Evolutionary conservation across 495 filamentous ascomycete genomes (phyloP).

Genomic region (Trichoderma erinaceum): DNA sequence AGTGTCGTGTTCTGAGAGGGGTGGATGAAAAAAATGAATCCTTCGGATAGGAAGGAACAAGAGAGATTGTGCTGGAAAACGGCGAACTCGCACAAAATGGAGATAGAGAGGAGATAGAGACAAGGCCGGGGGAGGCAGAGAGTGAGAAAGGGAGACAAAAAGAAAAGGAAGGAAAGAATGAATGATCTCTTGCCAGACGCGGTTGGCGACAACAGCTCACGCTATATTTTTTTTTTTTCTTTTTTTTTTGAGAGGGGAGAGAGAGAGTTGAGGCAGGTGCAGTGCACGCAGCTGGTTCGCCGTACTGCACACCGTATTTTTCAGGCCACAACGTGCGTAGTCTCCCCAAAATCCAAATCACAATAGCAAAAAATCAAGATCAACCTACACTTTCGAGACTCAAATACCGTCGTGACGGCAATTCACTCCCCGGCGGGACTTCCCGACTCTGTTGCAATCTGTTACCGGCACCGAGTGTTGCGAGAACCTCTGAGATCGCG

Average conservation of each 20-base stretch:
- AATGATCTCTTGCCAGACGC: not conserved
- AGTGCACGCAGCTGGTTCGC: not conserved
- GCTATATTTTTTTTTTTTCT: not conserved
- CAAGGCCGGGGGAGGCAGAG: not conserved
- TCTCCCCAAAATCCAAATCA: not conserved
- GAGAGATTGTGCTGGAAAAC: not conserved
- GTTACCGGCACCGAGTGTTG: not conserved
- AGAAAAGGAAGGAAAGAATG: not conserved
- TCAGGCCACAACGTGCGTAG: not conserved
- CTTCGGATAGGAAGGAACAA: not conserved
- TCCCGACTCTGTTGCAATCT: not conserved
- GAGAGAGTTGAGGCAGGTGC: not conserved
- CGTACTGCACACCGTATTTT: constrained; percentile 8
- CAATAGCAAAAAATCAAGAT: not conserved
- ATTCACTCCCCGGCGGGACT: not conserved
- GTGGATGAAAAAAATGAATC: not conserved
- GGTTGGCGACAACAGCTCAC: not conserved
- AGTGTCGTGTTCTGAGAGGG: not conserved
- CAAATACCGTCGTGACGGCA: not conserved
- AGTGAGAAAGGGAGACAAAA: not conserved
- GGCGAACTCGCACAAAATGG: not conserved
- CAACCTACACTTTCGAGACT: not conserved
- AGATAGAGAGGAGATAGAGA: not conserved
- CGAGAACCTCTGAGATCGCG: not conserved
- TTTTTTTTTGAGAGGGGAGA: too few relatives aligned